Evolutionary conservation across 1,139 yeast species (phyloP), one percentile per base, ranked within the genome.

Genomic region (Pichia sp.): DNA sequence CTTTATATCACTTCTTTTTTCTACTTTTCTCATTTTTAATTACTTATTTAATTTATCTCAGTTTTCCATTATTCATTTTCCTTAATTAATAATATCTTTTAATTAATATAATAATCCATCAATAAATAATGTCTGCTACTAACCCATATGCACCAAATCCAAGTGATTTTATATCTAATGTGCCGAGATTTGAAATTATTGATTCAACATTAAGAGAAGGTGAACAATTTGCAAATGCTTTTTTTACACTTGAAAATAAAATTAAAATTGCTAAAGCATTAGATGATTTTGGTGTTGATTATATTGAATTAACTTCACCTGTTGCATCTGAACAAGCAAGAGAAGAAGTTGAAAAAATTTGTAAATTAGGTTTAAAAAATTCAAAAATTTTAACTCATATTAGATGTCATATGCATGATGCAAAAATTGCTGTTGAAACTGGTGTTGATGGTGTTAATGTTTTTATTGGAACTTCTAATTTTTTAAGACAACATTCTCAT

Each of bases 371-470:
- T 6, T 68, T 77, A 56, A 70, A 70, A 58, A 70, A 63, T 45
- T 76, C 81, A 46, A 77, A 77, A 65, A 73, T 76, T 46, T 72
- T 77, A 59, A 76, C 81, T 45, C 82, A 77, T 57, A 76, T 77
- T 53, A 69, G 81, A 64, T 77, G 82, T 63, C 80, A 76, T 62
- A 76, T 77, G 81, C 78, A 75, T 56, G 82, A 77, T 59, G 82
- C 81, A 34, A 68, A 69, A 55, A 75, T 75, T 43, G 82, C 82
- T 0, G 81, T 76, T 34, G 80, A 76, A 55, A 76, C 81, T 32
- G 82, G 82, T 46, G 81, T 76, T 50, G 81, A 77, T 58, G 82
- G 82, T 49, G 81, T 77, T 46, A 79, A 77, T 63, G 79, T 77
- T 43, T 79, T 77, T 46, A 77, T 77, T 58, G 82, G 81, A 47